These are phyloP conservation scores for Opeltia flavorubescens DNA, from an alignment of 495 filamentous ascomycete species.

Conservation along the genomic window DNA sequence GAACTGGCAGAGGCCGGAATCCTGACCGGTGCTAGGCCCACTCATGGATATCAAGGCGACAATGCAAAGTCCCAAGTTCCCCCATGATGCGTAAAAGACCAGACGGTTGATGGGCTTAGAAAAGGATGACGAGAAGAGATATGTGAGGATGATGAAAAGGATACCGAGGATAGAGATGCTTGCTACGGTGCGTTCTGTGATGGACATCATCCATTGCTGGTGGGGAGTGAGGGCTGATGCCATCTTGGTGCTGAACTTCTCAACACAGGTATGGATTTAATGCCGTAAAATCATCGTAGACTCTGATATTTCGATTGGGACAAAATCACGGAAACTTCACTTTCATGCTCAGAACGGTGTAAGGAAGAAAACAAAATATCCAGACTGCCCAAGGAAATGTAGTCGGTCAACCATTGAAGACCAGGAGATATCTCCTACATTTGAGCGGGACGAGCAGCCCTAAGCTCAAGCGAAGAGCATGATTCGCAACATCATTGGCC, in stretches of 20 bases:
- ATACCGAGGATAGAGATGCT: conserved; percentile 59
- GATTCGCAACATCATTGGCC: no score
- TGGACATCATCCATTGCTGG: conserved; percentile 31
- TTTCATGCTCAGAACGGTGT: no score
- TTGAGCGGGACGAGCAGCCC: no score
- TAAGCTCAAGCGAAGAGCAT: no score
- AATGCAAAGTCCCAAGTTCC: conserved; percentile 69
- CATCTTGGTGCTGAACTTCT: neutral
- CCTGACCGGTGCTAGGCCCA: conserved; percentile 29
- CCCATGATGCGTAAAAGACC: conserved; percentile 74
- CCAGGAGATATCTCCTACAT: no score
- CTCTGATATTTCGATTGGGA: no score
- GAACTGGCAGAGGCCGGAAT: conserved; percentile 51
- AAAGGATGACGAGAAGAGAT: conserved; percentile 43
- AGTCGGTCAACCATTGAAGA: no score
- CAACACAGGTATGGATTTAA: no score
- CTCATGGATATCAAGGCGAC: conserved; percentile 58
- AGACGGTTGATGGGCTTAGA: conserved; percentile 83
- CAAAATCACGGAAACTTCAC: no score
- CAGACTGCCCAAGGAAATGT: no score
- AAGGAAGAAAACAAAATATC: no score
- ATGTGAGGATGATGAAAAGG: conserved; percentile 61
- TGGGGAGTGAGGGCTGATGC: neutral
- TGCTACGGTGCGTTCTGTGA: conserved; percentile 55
- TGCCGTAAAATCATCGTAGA: no score